These are phyloP conservation scores for Multifurca ochricompacta DNA, from an alignment of 768 basidiomycete genomes.

Conservation along the genomic window DNA sequence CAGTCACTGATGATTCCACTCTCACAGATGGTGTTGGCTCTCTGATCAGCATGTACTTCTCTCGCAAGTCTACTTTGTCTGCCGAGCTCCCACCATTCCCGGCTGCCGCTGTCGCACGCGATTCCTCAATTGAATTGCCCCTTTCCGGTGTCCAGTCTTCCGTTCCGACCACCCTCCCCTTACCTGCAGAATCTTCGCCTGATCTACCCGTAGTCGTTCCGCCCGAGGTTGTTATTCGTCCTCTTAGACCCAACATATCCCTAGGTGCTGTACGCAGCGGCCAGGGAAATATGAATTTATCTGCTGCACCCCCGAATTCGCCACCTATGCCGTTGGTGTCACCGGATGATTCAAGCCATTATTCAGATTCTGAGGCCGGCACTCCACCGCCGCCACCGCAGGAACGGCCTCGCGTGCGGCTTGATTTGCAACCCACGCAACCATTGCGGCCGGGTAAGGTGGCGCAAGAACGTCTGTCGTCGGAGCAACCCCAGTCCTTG, in stretches of 20 bases:
- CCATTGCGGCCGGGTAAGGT: neutral
- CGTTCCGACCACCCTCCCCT: neutral
- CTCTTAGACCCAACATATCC: neutral
- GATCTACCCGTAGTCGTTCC: neutral
- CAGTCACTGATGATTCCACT: neutral
- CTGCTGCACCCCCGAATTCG: neutral
- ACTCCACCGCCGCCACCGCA: neutral
- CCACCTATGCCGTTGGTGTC: neutral
- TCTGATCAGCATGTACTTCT: slow-evolving; percentile 27
- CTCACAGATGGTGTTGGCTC: slow-evolving; percentile 20
- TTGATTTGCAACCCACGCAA: neutral
- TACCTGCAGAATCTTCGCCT: neutral
- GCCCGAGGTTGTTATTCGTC: neutral
- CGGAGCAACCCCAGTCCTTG: neutral
- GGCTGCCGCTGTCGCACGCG: slow-evolving; percentile 10
- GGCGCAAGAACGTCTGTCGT: neutral
- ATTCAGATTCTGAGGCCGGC: neutral
- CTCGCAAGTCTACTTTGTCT: slow-evolving; percentile 12
- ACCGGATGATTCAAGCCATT: slow-evolving; percentile 2
- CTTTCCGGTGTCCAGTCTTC: neutral
- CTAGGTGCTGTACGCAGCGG: slow-evolving; percentile 8
- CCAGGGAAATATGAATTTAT: neutral
- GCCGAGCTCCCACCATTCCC: slow-evolving; percentile 19
- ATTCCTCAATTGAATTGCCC: neutral
- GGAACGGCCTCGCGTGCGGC: neutral